Evolutionary conservation across 805 yeast species (phyloP).

Genomic region (Vanderwaltozyma verrucispora): DNA sequence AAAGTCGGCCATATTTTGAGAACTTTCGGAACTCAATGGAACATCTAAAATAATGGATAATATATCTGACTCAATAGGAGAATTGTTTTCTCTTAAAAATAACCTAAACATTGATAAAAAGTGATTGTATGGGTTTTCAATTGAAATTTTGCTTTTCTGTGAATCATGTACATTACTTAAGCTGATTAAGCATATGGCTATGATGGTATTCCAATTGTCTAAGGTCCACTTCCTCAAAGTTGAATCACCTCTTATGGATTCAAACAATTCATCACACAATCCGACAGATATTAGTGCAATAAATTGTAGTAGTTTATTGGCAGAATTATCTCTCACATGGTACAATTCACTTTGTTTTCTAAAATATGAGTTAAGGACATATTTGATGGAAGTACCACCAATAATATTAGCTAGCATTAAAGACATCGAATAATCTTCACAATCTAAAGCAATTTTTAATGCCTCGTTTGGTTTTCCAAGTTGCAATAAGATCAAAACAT

Average conservation of each 20-base stretch:
- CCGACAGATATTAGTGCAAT: slow-evolving; percentile 58
- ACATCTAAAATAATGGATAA: slow-evolving; percentile 1
- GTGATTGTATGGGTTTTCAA: neutral
- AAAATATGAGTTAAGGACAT: neutral
- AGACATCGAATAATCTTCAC: slow-evolving; percentile 71
- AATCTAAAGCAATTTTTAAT: slow-evolving; percentile 45
- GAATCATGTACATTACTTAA: neutral
- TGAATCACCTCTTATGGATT: slow-evolving; percentile 33
- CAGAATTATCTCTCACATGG: neutral
- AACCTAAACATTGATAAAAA: neutral
- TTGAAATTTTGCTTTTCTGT: too few relatives aligned
- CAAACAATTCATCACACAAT: slow-evolving; percentile 41
- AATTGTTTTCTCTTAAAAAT: neutral
- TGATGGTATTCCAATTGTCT: slow-evolving; percentile 41
- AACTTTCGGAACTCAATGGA: neutral
- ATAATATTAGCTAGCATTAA: slow-evolving; percentile 55
- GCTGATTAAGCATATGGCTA: slow-evolving; percentile 33
- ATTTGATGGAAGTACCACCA: slow-evolving; percentile 26
- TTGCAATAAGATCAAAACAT: slow-evolving; percentile 27
- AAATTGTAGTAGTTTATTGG: slow-evolving; percentile 36
- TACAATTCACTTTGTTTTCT: neutral
- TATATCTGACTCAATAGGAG: neutral
- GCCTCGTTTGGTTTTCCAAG: slow-evolving; percentile 62
- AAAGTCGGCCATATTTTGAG: neutral
- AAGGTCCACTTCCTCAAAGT: slow-evolving; percentile 39